Base-by-base conservation (phyloP, 2,329 filamentous ascomycete genomes). In the Neodidymelliopsis sp. region DNA sequence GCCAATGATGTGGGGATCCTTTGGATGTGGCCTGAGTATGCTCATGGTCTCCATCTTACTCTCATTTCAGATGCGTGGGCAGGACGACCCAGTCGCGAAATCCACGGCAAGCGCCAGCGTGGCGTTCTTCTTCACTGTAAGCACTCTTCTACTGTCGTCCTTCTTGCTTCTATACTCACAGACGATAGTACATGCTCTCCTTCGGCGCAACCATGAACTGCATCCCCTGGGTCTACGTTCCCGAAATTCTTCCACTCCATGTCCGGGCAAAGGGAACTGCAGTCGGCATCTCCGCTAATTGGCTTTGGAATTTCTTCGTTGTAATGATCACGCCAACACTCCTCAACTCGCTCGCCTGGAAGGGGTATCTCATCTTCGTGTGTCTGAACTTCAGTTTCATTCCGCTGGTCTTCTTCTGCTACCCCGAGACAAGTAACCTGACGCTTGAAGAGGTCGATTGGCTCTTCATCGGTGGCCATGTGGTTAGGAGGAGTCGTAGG, bases 351-450 rank as follows among this genome's bases (percentile, higher is more conserved):
- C 65, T 83, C 1, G 57, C 73, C 19, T 83, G 78, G 78, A 77
- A 78, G 55, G 77, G 75, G 0, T 82, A 82, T 53, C 65, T 82
- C 3, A 81, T 81, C 55, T 83, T 81, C 64, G 79, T 78, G 69
- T 70, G 66, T 18, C 70, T 78, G 8, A 81, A 81, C 55, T 71
- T 80, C 16, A 57, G 68, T 1, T 77, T 76, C 56, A 69, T 77
- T 0, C 75, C 75, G 1, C 66, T 81, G 2, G 70, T 81, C 10
- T 81, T 77, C 63, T 79, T 79, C 60, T 71, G 63, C 51, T 73
- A 71, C 38, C 69, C 69, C 4, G 70, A 73, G 39, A 73, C 70
- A 1, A 42, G 60, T 0, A 69, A 68, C n/a, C 54, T 71, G 1
- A 69, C 67, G 13, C 63, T 73, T 9, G 70, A 73, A 46, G 65